phyloP scores from a whole-genome alignment of 352 stramenopile species.

The Globisporangium nodosum region DNA sequence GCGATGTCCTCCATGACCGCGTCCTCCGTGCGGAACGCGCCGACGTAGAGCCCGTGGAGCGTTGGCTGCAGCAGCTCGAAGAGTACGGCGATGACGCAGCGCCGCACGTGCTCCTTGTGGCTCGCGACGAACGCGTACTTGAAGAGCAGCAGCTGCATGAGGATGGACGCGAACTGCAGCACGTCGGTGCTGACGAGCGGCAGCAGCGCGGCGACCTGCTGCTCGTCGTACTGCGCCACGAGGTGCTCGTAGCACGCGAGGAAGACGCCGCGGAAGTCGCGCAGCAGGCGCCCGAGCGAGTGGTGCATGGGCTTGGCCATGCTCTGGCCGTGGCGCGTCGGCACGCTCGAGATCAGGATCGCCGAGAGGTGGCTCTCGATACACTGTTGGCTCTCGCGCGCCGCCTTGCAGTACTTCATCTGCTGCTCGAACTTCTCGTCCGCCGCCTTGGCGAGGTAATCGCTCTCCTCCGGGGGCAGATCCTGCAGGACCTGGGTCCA shows the following conservation, averaged over 20 bases:
- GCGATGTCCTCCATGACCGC: slow-evolving; percentile 26
- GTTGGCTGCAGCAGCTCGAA: slow-evolving; percentile 62
- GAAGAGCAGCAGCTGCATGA: slow-evolving; percentile 49
- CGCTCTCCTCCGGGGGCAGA: slow-evolving; percentile 32
- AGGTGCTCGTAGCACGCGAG: slow-evolving; percentile 31
- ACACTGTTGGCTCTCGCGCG: slow-evolving; percentile 21
- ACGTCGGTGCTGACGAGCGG: slow-evolving; percentile 46
- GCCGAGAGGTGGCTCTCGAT: slow-evolving; percentile 38
- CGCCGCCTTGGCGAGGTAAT: slow-evolving; percentile 43
- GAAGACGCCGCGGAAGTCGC: slow-evolving; percentile 50
- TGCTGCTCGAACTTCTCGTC: slow-evolving; percentile 61
- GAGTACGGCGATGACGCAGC: slow-evolving; percentile 46
- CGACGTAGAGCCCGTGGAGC: slow-evolving; percentile 48
- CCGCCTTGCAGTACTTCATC: slow-evolving; percentile 46
- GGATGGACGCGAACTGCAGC: slow-evolving; percentile 40
- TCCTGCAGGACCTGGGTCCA: slow-evolving; percentile 41
- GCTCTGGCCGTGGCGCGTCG: slow-evolving; percentile 33
- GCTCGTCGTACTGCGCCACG: slow-evolving; percentile 6
- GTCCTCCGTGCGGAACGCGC: slow-evolving; percentile 48
- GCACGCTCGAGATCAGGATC: slow-evolving; percentile 28
- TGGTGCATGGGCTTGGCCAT: slow-evolving; percentile 38
- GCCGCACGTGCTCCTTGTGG: slow-evolving; percentile 22
- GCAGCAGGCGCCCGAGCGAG: slow-evolving; percentile 40
- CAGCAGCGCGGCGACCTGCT: slow-evolving; percentile 22
- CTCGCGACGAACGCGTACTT: slow-evolving; percentile 36